A percentile compares a stretch with the other conserved stretches of the same genome.
Conservation (phyloP, 805 yeast genomes). For the Yamadazyma kitorensis region DNA sequence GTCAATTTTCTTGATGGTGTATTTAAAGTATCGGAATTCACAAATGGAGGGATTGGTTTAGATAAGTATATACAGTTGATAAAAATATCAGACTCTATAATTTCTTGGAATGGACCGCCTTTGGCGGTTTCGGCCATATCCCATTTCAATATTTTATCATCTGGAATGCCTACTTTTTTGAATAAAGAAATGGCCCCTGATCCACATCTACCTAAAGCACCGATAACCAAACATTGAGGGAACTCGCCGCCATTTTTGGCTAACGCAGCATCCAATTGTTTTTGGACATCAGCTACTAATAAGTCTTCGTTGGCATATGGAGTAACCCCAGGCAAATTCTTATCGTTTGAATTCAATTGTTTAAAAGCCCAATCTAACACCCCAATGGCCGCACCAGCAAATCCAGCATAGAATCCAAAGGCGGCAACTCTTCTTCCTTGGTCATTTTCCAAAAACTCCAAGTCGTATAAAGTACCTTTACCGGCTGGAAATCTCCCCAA, state of each 20-base stretch:
- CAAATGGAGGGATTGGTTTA: conserved; percentile 89
- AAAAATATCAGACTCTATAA: conserved; percentile 82
- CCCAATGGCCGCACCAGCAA: conserved; percentile 99
- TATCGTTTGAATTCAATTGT: conserved; percentile 63
- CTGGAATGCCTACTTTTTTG: conserved; percentile 84
- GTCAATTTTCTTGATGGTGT: conserved; percentile 68
- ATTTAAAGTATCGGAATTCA: conserved; percentile 67
- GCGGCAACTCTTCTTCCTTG: conserved; percentile 99
- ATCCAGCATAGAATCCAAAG: conserved; percentile 99
- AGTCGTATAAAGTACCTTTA: conserved; percentile 84
- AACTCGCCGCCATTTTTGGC: conserved; percentile 56
- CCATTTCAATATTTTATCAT: conserved; percentile 82
- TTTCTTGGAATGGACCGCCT: conserved; percentile 97
- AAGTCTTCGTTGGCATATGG: conserved; percentile 76
- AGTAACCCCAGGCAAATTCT: conserved; percentile 72
- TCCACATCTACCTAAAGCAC: conserved; percentile 99
- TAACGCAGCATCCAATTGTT: conserved; percentile 53
- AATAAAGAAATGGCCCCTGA: conserved; percentile 91
- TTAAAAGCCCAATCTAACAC: conserved; percentile 92
- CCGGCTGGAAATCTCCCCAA: conserved; percentile 87
- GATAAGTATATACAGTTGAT: conserved; percentile 95
- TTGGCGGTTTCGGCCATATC: conserved; percentile 94
- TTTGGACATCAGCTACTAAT: conserved; percentile 69
- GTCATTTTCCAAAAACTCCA: conserved; percentile 92
- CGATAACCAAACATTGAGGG: conserved; percentile 86